phyloP scores from a whole-genome alignment of 2,329 filamentous ascomycete species.

The Fusarium brevicatenulatum region DNA sequence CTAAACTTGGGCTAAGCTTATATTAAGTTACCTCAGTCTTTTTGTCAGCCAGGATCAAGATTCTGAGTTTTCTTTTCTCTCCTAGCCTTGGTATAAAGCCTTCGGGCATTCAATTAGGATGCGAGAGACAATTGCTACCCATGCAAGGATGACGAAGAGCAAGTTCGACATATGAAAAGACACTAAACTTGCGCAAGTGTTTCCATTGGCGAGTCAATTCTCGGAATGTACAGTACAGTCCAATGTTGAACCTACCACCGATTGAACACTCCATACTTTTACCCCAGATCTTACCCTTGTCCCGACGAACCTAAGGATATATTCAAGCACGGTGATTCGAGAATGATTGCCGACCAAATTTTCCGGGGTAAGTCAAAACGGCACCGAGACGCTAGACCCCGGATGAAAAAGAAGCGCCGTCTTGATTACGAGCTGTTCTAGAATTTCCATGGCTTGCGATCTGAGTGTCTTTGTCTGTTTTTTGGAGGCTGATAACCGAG shows the following conservation, averaged over 20 bases:
- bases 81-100: not conserved
- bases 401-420: not conserved
- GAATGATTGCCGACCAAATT: constrained; percentile 29
- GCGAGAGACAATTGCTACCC: not conserved
- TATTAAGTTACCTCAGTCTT: no score
- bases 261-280: not conserved
- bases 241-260: not conserved
- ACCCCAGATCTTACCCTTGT: constrained; percentile 21
- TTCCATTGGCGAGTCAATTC: not conserved
- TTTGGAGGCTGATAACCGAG: constrained; percentile 36
- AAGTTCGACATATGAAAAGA: not conserved
- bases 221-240: not conserved
- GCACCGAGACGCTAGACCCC: constrained; percentile 9
- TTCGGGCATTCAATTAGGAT: not conserved
- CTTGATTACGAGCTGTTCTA: not conserved
- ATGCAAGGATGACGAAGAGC: not conserved
- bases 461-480: not conserved
- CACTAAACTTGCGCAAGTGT: not conserved
- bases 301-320: not conserved
- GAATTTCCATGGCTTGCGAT: not conserved
- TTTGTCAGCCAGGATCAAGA: no score
- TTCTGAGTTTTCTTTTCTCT: no score
- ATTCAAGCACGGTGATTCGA: constrained; percentile 28
- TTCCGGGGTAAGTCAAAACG: constrained; percentile 31
- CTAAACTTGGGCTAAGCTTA: no score